Evolutionary conservation across 129 eudicot species (phyloP).

Genomic region (Arctium minus): DNA sequence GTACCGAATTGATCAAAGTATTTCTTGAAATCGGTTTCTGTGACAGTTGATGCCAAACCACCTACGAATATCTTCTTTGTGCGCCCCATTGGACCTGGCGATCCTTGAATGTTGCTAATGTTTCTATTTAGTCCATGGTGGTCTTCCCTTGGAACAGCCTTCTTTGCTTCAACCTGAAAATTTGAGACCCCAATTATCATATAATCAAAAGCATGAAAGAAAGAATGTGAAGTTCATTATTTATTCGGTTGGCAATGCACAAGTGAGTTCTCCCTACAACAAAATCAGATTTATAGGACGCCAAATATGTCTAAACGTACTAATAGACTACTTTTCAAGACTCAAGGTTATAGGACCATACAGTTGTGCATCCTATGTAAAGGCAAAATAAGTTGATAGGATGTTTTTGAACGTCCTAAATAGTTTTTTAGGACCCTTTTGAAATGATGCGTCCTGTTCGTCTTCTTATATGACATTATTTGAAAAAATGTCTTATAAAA

Average conservation of each 20-base stretch:
- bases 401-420: not conserved
- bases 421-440: not conserved
- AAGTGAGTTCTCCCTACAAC: not conserved
- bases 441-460: not conserved
- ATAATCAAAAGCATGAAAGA: not conserved
- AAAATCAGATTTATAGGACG: not conserved
- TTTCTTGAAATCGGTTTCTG: constrained; percentile 69
- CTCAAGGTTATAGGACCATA: not conserved
- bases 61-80: constrained; percentile 95
- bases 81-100: constrained; percentile 60
- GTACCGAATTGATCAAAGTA: constrained; percentile 88
- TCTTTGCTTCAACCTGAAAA: constrained; percentile 88
- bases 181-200: not conserved
- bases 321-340: not conserved
- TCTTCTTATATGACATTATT: not conserved
- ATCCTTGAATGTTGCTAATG: constrained; percentile 65
- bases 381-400: not conserved
- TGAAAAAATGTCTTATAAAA: not conserved
- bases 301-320: not conserved
- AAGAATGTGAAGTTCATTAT: not conserved
- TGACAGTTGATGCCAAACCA: constrained; percentile 83
- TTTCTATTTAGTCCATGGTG: constrained; percentile 55
- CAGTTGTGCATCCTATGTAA: not conserved
- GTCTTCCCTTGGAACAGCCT: constrained; percentile 98
- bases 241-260: not conserved